Evolutionary conservation across 2,329 filamentous ascomycete genomes (phyloP).

Genomic region (Ophiocordyceps camponoti-floridani): DNA sequence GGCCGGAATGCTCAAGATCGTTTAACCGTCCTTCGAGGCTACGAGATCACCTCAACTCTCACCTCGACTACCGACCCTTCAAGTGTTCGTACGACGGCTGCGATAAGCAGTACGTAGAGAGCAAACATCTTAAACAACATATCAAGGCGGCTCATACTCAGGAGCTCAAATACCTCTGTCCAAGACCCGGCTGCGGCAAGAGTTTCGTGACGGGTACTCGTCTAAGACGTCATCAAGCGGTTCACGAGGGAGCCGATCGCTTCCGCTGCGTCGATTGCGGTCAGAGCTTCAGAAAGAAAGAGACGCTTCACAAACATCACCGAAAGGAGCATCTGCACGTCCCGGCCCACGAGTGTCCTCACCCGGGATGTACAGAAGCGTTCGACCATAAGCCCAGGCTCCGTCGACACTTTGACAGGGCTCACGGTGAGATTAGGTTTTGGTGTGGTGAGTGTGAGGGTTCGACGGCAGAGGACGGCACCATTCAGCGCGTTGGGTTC

Average conservation of each 20-base stretch:
- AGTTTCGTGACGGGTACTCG: constrained; percentile 66
- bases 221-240: constrained; percentile 58
- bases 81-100: constrained; percentile 53
- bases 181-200: constrained; percentile 57
- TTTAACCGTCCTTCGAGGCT: constrained; percentile 79
- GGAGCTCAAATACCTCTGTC: constrained; percentile 52
- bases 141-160: constrained; percentile 64
- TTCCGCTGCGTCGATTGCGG: constrained; percentile 61
- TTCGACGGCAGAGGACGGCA: constrained; percentile 18
- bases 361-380: constrained; percentile 40
- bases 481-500: constrained; percentile 38
- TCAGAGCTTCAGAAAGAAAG: constrained; percentile 71
- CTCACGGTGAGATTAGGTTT: constrained; percentile 53
- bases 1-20: constrained; percentile 56
- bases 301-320: constrained; percentile 71
- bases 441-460: constrained; percentile 58
- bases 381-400: constrained; percentile 61
- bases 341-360: constrained; percentile 53
- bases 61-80: constrained; percentile 72
- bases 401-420: constrained; percentile 49
- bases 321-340: constrained; percentile 55
- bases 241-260: constrained; percentile 56
- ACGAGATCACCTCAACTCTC: constrained; percentile 63
- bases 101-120: constrained; percentile 68
- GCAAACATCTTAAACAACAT: constrained; percentile 75